A percentile compares a stretch with the other conserved stretches of the same genome.
Evolutionary conservation across 805 yeast genomes (phyloP).

Genomic region (Ogataea ramenticola): DNA sequence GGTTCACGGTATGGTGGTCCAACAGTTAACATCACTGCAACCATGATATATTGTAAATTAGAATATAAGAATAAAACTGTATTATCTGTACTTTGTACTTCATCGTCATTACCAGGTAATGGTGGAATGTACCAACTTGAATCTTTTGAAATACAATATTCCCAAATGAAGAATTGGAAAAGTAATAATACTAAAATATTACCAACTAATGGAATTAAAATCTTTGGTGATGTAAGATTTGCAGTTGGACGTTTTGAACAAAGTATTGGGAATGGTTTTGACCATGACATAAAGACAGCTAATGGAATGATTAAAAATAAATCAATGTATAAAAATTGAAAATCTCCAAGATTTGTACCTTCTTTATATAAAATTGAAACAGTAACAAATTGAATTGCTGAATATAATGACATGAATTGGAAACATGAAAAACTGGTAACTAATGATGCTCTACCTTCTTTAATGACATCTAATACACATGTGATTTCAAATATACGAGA

Average conservation of each 20-base stretch:
- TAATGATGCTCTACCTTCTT: slow-evolving; percentile 90
- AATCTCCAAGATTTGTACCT: slow-evolving; percentile 93
- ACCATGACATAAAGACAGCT: slow-evolving; percentile 98
- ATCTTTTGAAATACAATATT: slow-evolving; percentile 26
- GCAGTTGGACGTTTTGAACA: slow-evolving; percentile 85
- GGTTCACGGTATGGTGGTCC: slow-evolving; percentile 94
- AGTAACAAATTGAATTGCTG: slow-evolving; percentile 91
- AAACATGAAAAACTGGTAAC: slow-evolving; percentile 95
- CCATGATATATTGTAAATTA: slow-evolving; percentile 82
- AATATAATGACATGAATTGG: slow-evolving; percentile 94
- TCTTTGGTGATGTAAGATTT: slow-evolving; percentile 82
- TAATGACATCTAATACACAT: slow-evolving; percentile 85
- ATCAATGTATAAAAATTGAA: slow-evolving; percentile 93
- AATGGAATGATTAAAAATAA: slow-evolving; percentile 84
- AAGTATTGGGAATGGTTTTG: slow-evolving; percentile 61
- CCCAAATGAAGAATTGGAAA: slow-evolving; percentile 71
- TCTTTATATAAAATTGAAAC: slow-evolving; percentile 78
- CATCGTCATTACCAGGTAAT: slow-evolving; percentile 72
- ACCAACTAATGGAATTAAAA: slow-evolving; percentile 74
- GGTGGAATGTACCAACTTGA: slow-evolving; percentile 78
- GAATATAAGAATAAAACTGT: slow-evolving; percentile 76
- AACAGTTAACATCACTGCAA: slow-evolving; percentile 76
- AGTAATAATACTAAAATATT: slow-evolving; percentile 56
- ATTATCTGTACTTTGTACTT: slow-evolving; percentile 83
- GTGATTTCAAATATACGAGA: slow-evolving; percentile 84